Evolutionary conservation across 1,284 basidiomycete genomes (phyloP), one percentile per base, ranked within the genome.

Genomic region (Cutaneotrichosporon dermatis): DNA sequence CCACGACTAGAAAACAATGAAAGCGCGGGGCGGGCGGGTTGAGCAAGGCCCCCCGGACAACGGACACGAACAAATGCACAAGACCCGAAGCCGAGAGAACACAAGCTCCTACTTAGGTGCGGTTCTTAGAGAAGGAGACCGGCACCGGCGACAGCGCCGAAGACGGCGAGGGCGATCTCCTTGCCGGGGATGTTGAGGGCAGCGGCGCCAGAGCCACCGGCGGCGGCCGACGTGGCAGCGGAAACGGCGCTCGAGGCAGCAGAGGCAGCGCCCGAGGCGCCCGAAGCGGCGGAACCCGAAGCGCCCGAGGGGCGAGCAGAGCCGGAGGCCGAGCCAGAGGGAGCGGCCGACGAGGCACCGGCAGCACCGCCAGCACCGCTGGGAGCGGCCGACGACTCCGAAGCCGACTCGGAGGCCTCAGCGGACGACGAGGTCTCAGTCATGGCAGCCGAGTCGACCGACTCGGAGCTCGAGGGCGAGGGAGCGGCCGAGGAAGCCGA

Each of bases 111-210:
- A 44, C 52, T 36, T 49, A 33, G 13, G 36, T 7, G 11, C 34
- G 45, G n/a, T 34, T 7, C 54, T 55, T 55, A 55, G 37, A 55
- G 11, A 12, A 55, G 54, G 45, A 49, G 36, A 49, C 41, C 51
- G 51, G 54, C 54, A 55, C 54, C 54, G 45, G 45, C 54, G 37
- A 55, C 54, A 16, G 16, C 54, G 36, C 54, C 54, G 43, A 48
- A 9, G 45, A 49, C 45, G 45, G 54, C 54, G 45, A 55, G 16
- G 12, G 54, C 54, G 54, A 48, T n/a, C 43, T 42, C 41, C 43
- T 45, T 45, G 45, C 6, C 45, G 45, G 54, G 54, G 54, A 55
- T 41, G 39, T 10, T 35, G 45, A 48, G 44, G 39, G 45, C 45
- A 12, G 7, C 37, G 12, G 53, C 53, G 25, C 33, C 42, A 6